These are phyloP conservation scores for Gaeumannomyces sp. DNA, from an alignment of 2,329 filamentous ascomycete genomes.

Conservation along the genomic window DNA sequence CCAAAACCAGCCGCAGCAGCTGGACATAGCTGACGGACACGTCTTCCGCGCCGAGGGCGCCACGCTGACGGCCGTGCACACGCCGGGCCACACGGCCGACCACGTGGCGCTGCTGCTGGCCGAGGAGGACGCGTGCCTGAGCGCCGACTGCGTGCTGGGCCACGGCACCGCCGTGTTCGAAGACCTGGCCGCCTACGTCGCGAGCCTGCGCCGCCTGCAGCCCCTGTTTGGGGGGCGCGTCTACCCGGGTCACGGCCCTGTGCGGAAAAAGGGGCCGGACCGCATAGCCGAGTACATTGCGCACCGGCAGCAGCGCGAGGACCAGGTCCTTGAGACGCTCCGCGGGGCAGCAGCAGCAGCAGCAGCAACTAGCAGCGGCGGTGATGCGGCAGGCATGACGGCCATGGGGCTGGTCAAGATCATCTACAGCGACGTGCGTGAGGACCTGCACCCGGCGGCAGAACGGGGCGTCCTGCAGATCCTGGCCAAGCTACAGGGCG, in stretches of 20 bases:
- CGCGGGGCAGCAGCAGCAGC: conserved; percentile 23
- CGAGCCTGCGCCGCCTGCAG: conserved; percentile 55
- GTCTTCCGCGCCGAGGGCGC: conserved; percentile 45
- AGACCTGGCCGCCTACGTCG: conserved; percentile 56
- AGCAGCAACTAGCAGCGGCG: not conserved
- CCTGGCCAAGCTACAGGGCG: conserved; percentile 67
- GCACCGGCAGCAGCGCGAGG: conserved; percentile 74
- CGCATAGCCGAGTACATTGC: conserved; percentile 78
- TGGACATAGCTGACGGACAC: conserved; percentile 39
- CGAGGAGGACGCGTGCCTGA: conserved; percentile 65
- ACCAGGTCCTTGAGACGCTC: conserved; percentile 66
- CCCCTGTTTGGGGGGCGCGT: conserved; percentile 57
- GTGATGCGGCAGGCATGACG: conserved; percentile 44
- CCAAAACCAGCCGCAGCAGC: conserved; percentile 21
- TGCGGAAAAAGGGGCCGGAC: conserved; percentile 63
- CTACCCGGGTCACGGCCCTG: conserved; percentile 83
- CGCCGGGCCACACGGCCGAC: conserved; percentile 65
- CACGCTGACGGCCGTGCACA: conserved; percentile 56
- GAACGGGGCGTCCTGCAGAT: conserved; percentile 72
- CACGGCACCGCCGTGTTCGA: conserved; percentile 71
- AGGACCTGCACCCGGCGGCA: conserved; percentile 69
- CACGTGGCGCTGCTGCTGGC: conserved; percentile 58
- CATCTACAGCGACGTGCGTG: conserved; percentile 76
- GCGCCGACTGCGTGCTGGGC: conserved; percentile 68
- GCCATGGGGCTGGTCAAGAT: conserved; percentile 79